A percentile compares a stretch with the other conserved stretches of the same genome.
phyloP scores from a whole-genome alignment of 2,329 filamentous ascomycete genomes.

The Xylaria sp. region DNA sequence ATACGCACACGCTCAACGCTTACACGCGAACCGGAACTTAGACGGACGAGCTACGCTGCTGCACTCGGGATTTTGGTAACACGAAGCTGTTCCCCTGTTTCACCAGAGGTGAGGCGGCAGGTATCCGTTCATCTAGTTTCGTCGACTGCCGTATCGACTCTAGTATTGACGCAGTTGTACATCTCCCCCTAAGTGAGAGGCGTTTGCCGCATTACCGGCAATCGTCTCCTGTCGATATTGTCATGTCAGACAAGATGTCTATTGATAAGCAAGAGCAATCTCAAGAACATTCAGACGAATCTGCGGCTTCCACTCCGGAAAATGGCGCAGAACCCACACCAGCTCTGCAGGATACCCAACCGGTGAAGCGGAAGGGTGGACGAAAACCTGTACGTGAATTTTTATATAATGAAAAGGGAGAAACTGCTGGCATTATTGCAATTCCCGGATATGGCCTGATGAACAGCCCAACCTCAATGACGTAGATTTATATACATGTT shows the following conservation, averaged over 20 bases:
- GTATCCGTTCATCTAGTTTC: conserved; percentile 30
- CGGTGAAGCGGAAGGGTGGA: conserved; percentile 95
- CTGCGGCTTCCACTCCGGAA: conserved; percentile 69
- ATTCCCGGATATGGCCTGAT: background rate
- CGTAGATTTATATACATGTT: conserved; percentile 6
- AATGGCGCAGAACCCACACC: conserved; percentile 58
- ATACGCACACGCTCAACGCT: conserved; percentile 23
- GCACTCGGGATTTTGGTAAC: conserved; percentile 25
- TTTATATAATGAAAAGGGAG: conserved; percentile 14
- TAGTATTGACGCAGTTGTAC: conserved; percentile 29
- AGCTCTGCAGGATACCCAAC: conserved; percentile 64
- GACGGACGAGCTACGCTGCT: conserved; percentile 22
- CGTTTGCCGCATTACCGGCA: conserved; percentile 57
- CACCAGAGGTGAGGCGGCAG: conserved; percentile 35
- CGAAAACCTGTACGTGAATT: conserved; percentile 84
- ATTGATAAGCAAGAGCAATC: conserved; percentile 69
- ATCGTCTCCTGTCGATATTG: conserved; percentile 54
- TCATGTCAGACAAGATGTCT: conserved; percentile 75
- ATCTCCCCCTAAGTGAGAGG: conserved; percentile 46
- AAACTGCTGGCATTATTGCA: background rate
- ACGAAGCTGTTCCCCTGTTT: conserved; percentile 27
- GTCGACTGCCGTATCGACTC: conserved; percentile 21
- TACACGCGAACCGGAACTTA: conserved; percentile 11
- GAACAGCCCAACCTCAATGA: background rate
- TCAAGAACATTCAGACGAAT: conserved; percentile 71